Conservation (phyloP, 2,329 filamentous ascomycete genomes). For the Verticillium zaregamsianum region DNA sequence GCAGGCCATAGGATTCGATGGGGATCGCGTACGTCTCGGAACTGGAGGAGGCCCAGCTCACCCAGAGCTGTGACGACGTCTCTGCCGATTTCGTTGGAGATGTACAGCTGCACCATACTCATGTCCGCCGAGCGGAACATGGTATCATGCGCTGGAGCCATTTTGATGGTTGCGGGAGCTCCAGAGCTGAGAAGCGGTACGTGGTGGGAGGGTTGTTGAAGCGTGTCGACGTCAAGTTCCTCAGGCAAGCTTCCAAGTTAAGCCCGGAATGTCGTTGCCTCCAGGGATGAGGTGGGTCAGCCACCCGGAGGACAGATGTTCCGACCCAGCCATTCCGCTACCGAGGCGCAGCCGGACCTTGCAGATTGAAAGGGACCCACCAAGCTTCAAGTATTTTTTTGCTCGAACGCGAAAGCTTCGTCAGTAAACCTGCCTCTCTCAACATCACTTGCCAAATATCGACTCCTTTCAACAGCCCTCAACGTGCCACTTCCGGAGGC, state of each 20-base stretch:
- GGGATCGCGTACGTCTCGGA: conserved; percentile 74
- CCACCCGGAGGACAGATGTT: background rate
- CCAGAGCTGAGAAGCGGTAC: conserved; percentile 9
- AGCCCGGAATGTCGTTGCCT: conserved; percentile 14
- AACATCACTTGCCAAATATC: background rate
- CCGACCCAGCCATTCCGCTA: background rate
- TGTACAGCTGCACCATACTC: conserved; percentile 99
- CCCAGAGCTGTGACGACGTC: conserved; percentile 96
- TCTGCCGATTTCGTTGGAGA: conserved; percentile 96
- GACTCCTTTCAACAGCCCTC: background rate
- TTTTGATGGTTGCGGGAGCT: conserved; percentile 29
- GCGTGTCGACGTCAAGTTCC: conserved; percentile 11
- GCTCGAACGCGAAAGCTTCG: background rate
- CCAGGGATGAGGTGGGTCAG: conserved; percentile 3
- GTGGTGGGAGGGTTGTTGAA: conserved; percentile 5
- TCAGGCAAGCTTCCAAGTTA: conserved; percentile 13
- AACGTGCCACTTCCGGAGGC: background rate
- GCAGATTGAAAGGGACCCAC: background rate
- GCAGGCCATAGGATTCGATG: conserved; percentile 8
- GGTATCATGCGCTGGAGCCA: conserved; percentile 74
- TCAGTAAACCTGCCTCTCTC: background rate
- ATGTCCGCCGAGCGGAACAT: conserved; percentile 99
- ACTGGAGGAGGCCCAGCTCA: conserved; percentile 94
- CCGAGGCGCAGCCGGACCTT: background rate
- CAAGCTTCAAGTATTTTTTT: background rate